A percentile compares a stretch with the other conserved stretches of the same genome.
Conservation (phyloP, 2,329 filamentous ascomycete genomes). For the Huntiella moniliformis region DNA sequence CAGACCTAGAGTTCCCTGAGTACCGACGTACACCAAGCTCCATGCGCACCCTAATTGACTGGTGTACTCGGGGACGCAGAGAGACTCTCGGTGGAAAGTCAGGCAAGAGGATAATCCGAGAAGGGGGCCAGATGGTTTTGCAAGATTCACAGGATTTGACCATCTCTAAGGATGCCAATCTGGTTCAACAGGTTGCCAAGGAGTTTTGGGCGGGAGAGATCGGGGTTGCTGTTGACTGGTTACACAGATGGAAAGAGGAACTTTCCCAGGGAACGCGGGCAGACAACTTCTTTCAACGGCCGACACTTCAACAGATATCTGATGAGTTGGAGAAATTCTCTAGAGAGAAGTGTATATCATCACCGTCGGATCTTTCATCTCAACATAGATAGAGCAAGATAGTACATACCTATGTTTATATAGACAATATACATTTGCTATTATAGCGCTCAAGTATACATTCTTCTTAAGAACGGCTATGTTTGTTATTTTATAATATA, state of each 20-base stretch:
- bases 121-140: constrained; percentile 25
- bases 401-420: neutral
- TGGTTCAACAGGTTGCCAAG: constrained; percentile 16
- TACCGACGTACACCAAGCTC: constrained; percentile 28
- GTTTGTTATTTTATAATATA: too few species aligned
- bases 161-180: constrained; percentile 11
- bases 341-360: constrained; percentile 18
- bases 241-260: constrained; percentile 21
- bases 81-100: constrained; percentile 23
- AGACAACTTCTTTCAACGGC: constrained; percentile 31
- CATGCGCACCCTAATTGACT: constrained; percentile 29
- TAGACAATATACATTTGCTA: too few species aligned
- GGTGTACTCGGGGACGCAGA: constrained; percentile 31
- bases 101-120: constrained; percentile 21
- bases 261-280: constrained; percentile 27
- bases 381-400: neutral
- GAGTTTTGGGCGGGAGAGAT: constrained; percentile 32
- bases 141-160: constrained; percentile 14
- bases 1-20: constrained; percentile 35
- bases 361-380: neutral
- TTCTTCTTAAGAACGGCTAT: too few species aligned
- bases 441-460: too few species aligned
- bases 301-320: constrained; percentile 28
- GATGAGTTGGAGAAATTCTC: constrained; percentile 28
- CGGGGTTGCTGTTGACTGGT: constrained; percentile 27